Evolutionary conservation across 2,329 filamentous ascomycete genomes (phyloP).

Genomic region (Sporothrix dimorphospora): DNA sequence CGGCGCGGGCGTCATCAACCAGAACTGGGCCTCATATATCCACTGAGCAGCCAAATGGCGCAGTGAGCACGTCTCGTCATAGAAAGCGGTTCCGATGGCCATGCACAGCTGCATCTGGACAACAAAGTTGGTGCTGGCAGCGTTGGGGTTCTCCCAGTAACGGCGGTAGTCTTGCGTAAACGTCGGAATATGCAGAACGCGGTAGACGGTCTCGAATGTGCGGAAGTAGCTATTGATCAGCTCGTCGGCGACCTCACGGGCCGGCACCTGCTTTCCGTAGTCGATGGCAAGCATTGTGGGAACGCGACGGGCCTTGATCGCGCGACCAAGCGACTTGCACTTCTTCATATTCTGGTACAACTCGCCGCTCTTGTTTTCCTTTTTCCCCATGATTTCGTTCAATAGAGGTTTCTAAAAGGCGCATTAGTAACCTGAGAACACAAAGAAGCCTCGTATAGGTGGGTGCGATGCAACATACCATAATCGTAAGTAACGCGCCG

Average conservation of each 20-base stretch:
- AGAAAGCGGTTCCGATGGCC: conserved; percentile 53
- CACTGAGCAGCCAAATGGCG: conserved; percentile 51
- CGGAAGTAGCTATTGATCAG: conserved; percentile 59
- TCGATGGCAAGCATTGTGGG: conserved; percentile 36
- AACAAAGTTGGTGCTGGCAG: conserved; percentile 49
- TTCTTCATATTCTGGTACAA: conserved; percentile 45
- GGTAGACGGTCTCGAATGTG: conserved; percentile 58
- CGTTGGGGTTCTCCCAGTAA: conserved; percentile 51
- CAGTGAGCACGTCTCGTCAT: conserved; percentile 51
- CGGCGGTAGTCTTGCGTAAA: conserved; percentile 58
- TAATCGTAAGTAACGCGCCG: conserved; percentile 42
- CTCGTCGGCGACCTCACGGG: conserved; percentile 50
- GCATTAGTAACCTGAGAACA: not conserved
- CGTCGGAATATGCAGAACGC: conserved; percentile 60
- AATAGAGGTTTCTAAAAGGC: conserved; percentile 45
- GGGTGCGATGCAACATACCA: conserved; percentile 45
- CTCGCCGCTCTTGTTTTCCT: conserved; percentile 44
- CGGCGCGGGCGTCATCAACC: conserved; percentile 47
- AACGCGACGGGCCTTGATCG: conserved; percentile 54
- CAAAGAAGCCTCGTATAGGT: conserved; percentile 14
- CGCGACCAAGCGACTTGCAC: conserved; percentile 57
- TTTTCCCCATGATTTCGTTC: conserved; percentile 46
- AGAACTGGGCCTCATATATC: conserved; percentile 57
- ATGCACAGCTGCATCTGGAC: conserved; percentile 59
- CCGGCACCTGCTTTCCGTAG: conserved; percentile 47